Conservation (phyloP, 2,329 filamentous ascomycete genomes). For the Leptographium galeiforme region DNA sequence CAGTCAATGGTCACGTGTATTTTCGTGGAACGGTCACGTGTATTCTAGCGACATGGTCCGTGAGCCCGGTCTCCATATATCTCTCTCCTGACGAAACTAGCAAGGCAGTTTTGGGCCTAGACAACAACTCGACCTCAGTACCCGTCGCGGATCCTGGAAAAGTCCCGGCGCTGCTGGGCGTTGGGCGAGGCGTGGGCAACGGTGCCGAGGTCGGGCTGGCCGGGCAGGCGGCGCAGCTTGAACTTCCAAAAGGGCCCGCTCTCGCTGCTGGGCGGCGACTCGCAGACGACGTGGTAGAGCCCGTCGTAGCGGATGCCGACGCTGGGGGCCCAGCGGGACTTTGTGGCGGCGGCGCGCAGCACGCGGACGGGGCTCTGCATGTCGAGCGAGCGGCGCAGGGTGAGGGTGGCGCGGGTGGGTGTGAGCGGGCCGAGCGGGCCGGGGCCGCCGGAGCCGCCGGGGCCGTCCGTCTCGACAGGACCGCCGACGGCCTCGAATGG, state of each 20-base stretch:
- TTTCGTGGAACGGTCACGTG: no score
- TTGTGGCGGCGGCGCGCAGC: conserved; percentile 13
- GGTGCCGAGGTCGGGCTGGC: conserved; percentile 11
- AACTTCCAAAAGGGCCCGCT: conserved; percentile 12
- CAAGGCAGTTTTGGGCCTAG: not conserved
- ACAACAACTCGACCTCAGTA: conserved; percentile 5
- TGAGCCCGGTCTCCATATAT: no score
- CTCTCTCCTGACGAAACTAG: no score
- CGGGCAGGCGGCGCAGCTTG: conserved; percentile 10
- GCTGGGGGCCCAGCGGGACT: conserved; percentile 8
- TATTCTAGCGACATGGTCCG: no score
- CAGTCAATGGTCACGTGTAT: no score
- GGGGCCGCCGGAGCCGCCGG: no score
- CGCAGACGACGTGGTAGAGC: conserved; percentile 16
- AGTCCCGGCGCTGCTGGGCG: conserved; percentile 8
- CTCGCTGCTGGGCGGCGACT: conserved; percentile 5
- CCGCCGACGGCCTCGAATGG: no score
- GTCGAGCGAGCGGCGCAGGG: conserved; percentile 11
- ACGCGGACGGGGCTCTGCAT: conserved; percentile 15
- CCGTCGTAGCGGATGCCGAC: conserved; percentile 23
- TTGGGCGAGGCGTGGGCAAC: conserved; percentile 7
- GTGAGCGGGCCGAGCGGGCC: no score
- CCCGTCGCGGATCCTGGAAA: conserved; percentile 7
- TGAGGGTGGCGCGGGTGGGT: conserved; percentile 7
- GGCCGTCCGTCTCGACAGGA: no score